Evolutionary conservation across 192 early-diverging fungal species (phyloP), one percentile per base, ranked within the genome.

Genomic region (Rhizoclosmatium sp.): DNA sequence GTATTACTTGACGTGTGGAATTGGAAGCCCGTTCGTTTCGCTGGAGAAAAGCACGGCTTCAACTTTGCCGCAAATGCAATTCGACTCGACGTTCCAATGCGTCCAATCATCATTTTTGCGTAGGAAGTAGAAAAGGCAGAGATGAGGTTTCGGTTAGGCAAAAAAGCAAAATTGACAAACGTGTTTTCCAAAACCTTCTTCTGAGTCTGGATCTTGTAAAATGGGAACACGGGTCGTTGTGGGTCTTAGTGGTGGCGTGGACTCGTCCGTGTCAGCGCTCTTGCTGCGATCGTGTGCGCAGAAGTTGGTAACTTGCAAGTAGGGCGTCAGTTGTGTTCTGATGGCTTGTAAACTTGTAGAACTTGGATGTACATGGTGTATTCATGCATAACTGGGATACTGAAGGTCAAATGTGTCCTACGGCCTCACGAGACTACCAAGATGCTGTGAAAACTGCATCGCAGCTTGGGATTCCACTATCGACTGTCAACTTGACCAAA

Each of bases 331-430:
- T 54, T 54, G 51, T 54, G 5, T 7, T 16, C 16, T 21, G 62
- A 12, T 65, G 62, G 3, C 60, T 23, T 40, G 5, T 40, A 7
- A 7, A 19, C 60, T 7, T 19, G 7, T 7, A 62, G 60, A 62
- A 62, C 60, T 4, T 62, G 40, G 64, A 89, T 14, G 91, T 97
- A 1, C 86, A 92, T 49, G 97, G 89, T 1, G 83, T 97, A 12
- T 98, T 93, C 79, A 98, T 99, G 97, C 92, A 91, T 71, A 99
- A 98, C 83, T 98, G 97, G 97, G 96, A 98, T 76, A 89, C 90
- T 4, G 93, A 91, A 41, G 85, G 58, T 7, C 14, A 54, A 16
- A 54, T 44, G 44, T 80, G 78, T 64, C 67, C 78, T 9, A 72
- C 69, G 1, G 59, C 67, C 42, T 48, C 69, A 7, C 61, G 58